These are phyloP conservation scores for Chlorencoelia australis DNA, from an alignment of 2,329 filamentous ascomycete genomes.

Conservation along the genomic window DNA sequence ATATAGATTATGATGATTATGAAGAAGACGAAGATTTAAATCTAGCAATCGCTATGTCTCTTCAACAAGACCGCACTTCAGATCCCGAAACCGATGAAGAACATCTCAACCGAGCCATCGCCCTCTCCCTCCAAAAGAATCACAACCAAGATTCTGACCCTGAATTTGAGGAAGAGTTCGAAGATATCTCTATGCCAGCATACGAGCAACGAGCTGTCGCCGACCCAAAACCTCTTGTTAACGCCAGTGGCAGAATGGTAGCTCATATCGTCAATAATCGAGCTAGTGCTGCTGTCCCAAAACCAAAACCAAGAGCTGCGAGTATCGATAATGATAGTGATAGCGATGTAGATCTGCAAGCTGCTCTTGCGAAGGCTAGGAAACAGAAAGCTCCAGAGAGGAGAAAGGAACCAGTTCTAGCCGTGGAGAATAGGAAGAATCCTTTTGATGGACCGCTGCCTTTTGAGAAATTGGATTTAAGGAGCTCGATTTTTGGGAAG, in stretches of 20 bases:
- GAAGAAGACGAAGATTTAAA: slow-evolving; percentile 8
- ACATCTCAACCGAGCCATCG: slow-evolving; percentile 73
- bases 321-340: slow-evolving; percentile 45
- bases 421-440: slow-evolving; percentile 45
- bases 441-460: slow-evolving; percentile 74
- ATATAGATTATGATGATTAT: slow-evolving; percentile 2
- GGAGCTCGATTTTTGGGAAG: slow-evolving; percentile 46
- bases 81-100: slow-evolving; percentile 45
- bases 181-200: slow-evolving; percentile 41
- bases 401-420: slow-evolving; percentile 28
- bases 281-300: slow-evolving; percentile 50
- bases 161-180: slow-evolving; percentile 32
- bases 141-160: slow-evolving; percentile 31
- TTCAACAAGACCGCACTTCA: slow-evolving; percentile 39
- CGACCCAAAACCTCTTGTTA: slow-evolving; percentile 40
- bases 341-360: slow-evolving; percentile 70
- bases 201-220: slow-evolving; percentile 48
- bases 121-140: slow-evolving; percentile 67
- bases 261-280: slow-evolving; percentile 67
- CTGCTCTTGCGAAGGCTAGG: slow-evolving; percentile 64
- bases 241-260: slow-evolving; percentile 49
- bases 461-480: slow-evolving; percentile 76
- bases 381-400: slow-evolving; percentile 41
- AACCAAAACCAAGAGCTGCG: slow-evolving; percentile 23
- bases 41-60: slow-evolving; percentile 43